These are phyloP conservation scores for Entomortierella lignicola DNA, from an alignment of 192 early-diverging fungal genomes.

Conservation along the genomic window DNA sequence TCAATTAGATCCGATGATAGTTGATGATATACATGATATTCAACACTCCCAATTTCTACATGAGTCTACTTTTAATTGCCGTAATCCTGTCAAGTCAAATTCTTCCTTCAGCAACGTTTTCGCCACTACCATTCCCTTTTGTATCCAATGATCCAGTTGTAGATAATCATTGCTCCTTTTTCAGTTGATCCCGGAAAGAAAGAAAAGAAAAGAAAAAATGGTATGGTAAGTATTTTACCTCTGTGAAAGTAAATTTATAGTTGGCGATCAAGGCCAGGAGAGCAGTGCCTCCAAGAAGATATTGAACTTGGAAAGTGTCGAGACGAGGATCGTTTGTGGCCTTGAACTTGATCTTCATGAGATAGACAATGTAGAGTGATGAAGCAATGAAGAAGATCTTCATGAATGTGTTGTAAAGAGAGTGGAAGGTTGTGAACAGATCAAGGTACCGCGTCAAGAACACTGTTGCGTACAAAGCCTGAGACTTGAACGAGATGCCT, in stretches of 20 bases:
- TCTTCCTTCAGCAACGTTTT: too few relatives aligned
- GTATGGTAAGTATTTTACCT: constrained; percentile 62
- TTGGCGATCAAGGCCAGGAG: constrained; percentile 82
- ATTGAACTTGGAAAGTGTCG: constrained; percentile 94
- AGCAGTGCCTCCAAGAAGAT: constrained; percentile 75
- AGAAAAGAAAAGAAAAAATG: background rate
- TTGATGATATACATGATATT: too few relatives aligned
- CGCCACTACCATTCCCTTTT: too few relatives aligned
- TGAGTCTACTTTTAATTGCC: too few relatives aligned
- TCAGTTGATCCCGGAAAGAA: too few relatives aligned
- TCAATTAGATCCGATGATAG: too few relatives aligned
- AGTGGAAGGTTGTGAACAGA: constrained; percentile 78
- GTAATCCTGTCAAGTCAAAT: too few relatives aligned
- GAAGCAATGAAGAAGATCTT: constrained; percentile 94
- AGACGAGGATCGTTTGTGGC: constrained; percentile 93
- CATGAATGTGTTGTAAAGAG: constrained; percentile 95
- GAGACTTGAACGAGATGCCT: constrained; percentile 99
- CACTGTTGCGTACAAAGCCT: constrained; percentile 90
- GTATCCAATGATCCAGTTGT: too few relatives aligned
- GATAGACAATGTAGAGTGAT: constrained; percentile 87
- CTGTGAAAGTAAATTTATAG: constrained; percentile 73
- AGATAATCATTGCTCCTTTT: too few relatives aligned
- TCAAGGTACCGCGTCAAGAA: constrained; percentile 97
- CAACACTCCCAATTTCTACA: too few relatives aligned
- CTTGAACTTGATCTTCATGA: constrained; percentile 88